Percentiles rank a stretch among this genome's conserved stretches.
phyloP scores from a whole-genome alignment of 345 rosid species.

The Brassica napus region Da-Ae NC_063449.1:13412501-13413000 shows the following conservation, averaged over 20 bases:
- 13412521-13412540: neutral
- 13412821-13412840: neutral
- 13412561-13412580: neutral
- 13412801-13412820: neutral
- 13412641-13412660: slow-evolving; percentile 21
- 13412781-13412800: neutral
- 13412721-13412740: slow-evolving; percentile 24
- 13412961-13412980: slow-evolving; percentile 80
- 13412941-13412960: slow-evolving; percentile 90
- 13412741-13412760: slow-evolving; percentile 41
- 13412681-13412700: slow-evolving; percentile 69
- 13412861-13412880: slow-evolving; percentile 23
- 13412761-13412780: slow-evolving; percentile 21
- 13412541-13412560: slow-evolving; percentile 18
- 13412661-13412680: slow-evolving; percentile 15
- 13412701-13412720: slow-evolving; percentile 56
- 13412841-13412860: neutral
- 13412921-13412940: slow-evolving; percentile 91
- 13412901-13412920: slow-evolving; percentile 80
- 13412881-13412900: slow-evolving; percentile 96
- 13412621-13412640: neutral
- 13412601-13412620: slow-evolving; percentile 12
- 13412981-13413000: slow-evolving; percentile 82
- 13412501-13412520: neutral
- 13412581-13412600: slow-evolving; percentile 2